These are phyloP conservation scores for Talaromyces sp. DNA, from an alignment of 2,329 filamentous ascomycete genomes.

Conservation along the genomic window DNA sequence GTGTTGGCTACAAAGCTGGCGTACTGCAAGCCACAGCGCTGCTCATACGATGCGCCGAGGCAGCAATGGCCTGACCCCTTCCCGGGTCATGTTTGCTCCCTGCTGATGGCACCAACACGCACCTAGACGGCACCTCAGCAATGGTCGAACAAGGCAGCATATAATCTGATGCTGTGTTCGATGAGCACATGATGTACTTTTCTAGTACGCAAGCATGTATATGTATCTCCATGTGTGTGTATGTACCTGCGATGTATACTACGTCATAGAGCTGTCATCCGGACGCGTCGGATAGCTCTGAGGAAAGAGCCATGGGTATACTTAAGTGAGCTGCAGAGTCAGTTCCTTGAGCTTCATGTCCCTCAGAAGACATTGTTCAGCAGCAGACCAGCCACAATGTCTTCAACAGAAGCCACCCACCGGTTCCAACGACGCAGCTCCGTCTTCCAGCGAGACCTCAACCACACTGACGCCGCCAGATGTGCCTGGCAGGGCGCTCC, in stretches of 20 bases:
- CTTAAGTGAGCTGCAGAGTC: neutral
- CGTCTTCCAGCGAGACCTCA: conserved; percentile 32
- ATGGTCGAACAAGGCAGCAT: too few species aligned
- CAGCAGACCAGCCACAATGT: neutral
- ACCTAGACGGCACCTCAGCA: too few species aligned
- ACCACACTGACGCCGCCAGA: conserved; percentile 29
- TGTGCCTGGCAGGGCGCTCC: conserved; percentile 38
- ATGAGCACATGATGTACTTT: too few species aligned
- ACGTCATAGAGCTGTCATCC: conserved; percentile 17
- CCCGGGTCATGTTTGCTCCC: too few species aligned
- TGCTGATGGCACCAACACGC: too few species aligned
- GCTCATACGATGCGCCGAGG: neutral
- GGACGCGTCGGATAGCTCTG: neutral
- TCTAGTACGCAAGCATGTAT: too few species aligned
- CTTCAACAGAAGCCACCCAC: neutral
- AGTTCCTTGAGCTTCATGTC: neutral
- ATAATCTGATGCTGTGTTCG: too few species aligned
- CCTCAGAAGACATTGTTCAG: neutral
- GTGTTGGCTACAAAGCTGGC: too few species aligned
- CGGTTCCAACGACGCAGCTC: conserved; percentile 33
- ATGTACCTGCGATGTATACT: neutral
- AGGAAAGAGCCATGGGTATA: neutral
- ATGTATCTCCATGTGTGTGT: too few species aligned
- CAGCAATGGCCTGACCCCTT: neutral
- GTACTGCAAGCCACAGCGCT: neutral